Base-by-base conservation (phyloP, 257 asterid genomes). In the Mitragyna speciosa region DNA sequence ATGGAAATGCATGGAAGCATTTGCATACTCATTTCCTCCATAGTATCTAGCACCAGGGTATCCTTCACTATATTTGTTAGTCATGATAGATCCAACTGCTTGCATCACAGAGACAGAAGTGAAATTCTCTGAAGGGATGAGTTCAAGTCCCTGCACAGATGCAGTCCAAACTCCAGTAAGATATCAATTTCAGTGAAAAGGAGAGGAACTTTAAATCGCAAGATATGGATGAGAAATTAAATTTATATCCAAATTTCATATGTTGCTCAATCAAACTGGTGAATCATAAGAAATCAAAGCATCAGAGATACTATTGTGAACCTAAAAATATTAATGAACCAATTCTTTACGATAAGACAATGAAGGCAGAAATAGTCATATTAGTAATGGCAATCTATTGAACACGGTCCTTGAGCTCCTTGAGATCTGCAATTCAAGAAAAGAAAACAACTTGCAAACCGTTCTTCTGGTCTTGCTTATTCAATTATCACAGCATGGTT, bases 41-140 rank as follows among this genome's bases (percentile, higher is more conserved):
- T 93, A 93, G 83, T 93, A 93, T 92, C 97, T 86, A 30, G 97
- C 98, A 73, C 99, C 97, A 54, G 99, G 98, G 58, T 93, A 91
- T 31, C 99, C 98, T 86, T 93, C 99, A 82, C 98, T 93, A 76
- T 95, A 93, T 90, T 95, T 95, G 87, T 95, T 95, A 41, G 98
- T 95, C 97, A 95, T 91, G 66, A 93, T 91, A 2, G 98, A 91
- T 14, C 99, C 99, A 75, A 95, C 95, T 0, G 98, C 99, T 92
- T 95, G 94, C 92, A 95, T 95, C 83, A 93, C 98, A 36, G 99
- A 91, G 58, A 93, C 82, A 0, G 96, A 95, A 72, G 98, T 94
- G 93, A 94, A 92, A 56, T 94, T 94, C 78, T 94, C 96, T 9
- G 98, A 94, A 12, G 96, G 98, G 47, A 93, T 93, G 83, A 93